A percentile compares a stretch with the other conserved stretches of the same genome.
These are phyloP conservation scores for Aspergillus bridgeri DNA, from an alignment of 495 filamentous ascomycete genomes.

Conservation along the genomic window DNA sequence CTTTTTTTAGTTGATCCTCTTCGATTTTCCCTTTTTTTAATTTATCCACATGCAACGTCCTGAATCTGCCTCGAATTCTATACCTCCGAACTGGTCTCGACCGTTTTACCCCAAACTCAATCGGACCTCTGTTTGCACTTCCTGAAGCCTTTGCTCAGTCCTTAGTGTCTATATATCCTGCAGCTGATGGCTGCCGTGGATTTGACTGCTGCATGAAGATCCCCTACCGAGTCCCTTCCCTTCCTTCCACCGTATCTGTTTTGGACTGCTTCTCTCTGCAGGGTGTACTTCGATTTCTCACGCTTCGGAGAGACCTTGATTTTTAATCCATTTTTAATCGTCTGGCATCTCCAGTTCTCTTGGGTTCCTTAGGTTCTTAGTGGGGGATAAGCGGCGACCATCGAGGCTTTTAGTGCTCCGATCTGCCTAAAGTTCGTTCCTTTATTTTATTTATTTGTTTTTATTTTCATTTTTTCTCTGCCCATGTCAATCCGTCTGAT, in stretches of 20 bases:
- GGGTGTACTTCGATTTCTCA: conserved; percentile 5
- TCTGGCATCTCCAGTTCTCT: not conserved
- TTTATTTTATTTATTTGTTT: not conserved
- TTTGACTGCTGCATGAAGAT: not conserved
- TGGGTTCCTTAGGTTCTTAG: not conserved
- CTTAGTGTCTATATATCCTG: conserved; percentile 14
- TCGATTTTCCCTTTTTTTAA: not conserved
- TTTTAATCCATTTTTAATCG: not conserved
- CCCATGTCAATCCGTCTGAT: conserved; percentile 1
- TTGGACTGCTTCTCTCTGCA: not conserved
- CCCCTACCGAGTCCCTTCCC: not conserved
- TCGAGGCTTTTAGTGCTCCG: conserved; percentile 9
- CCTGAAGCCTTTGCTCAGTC: conserved; percentile 22
- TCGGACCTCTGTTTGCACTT: conserved; percentile 14
- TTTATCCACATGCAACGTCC: conserved; percentile 23
- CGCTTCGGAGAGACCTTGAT: not conserved
- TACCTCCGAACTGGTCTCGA: conserved; percentile 9
- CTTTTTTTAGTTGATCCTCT: conserved; percentile 6
- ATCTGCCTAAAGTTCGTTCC: conserved; percentile 14
- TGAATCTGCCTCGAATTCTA: conserved; percentile 14
- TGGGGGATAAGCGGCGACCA: not conserved
- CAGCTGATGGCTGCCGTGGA: conserved; percentile 11
- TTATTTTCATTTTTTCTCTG: conserved; percentile 3
- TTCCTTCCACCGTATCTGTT: conserved; percentile 1
- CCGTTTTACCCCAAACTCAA: conserved; percentile 12